These are phyloP conservation scores for Sindora glabra DNA, from an alignment of 306 rosid genomes.

Conservation along the genomic window DNA sequence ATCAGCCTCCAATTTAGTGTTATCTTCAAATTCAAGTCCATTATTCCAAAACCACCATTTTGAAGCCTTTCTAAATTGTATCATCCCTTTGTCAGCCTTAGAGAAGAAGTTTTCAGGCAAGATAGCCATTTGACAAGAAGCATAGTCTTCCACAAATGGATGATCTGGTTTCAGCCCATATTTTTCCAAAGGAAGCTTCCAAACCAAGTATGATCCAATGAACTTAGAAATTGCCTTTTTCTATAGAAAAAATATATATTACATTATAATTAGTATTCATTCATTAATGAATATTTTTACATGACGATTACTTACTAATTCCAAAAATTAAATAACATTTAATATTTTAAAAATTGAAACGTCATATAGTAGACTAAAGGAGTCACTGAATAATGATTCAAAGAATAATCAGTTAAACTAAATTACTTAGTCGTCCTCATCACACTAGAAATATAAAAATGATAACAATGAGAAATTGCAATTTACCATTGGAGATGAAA, in stretches of 20 bases:
- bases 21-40: conserved; percentile 52
- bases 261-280: neutral
- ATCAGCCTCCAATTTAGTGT: conserved; percentile 43
- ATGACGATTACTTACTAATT: no score
- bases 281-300: neutral
- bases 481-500: conserved; percentile 47
- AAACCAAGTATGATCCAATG: conserved; percentile 48
- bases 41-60: conserved; percentile 53
- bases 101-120: conserved; percentile 51
- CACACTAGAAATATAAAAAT: neutral
- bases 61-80: conserved; percentile 33
- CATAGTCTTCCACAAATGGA: conserved; percentile 59
- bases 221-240: conserved; percentile 48
- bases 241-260: conserved; percentile 6
- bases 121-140: conserved; percentile 68
- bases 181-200: conserved; percentile 54
- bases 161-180: conserved; percentile 58
- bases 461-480: neutral
- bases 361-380: no score
- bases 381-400: no score
- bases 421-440: no score
- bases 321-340: no score
- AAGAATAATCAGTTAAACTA: no score
- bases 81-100: conserved; percentile 49
- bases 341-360: no score